Conservation (phyloP, 129 eudicot genomes). For the Lactuca saligna region DNA sequence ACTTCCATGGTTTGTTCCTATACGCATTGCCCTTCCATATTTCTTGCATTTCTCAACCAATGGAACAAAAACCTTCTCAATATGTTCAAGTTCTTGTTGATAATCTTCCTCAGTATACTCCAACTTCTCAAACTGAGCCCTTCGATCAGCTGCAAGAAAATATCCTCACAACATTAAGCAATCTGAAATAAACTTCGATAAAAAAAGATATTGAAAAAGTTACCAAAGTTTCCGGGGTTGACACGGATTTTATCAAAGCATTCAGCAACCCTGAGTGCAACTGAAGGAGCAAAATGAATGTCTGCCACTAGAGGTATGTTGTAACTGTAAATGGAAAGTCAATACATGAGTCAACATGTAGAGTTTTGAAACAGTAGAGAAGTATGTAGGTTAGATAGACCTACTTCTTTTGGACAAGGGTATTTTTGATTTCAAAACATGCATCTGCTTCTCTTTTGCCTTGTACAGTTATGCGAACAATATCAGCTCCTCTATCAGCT, state of each 20-base stretch:
- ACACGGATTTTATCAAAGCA: constrained; percentile 98
- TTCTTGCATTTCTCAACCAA: constrained; percentile 96
- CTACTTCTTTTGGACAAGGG: constrained; percentile 93
- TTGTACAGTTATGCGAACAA: constrained; percentile 92
- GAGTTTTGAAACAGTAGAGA: background rate
- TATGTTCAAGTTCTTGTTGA: constrained; percentile 94
- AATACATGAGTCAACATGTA: constrained; percentile 18
- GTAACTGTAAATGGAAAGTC: constrained; percentile 52
- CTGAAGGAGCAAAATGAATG: constrained; percentile 94
- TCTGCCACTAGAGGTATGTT: constrained; percentile 97
- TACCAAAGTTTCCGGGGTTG: constrained; percentile 98
- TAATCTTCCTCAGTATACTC: constrained; percentile 97
- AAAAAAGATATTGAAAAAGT: constrained; percentile 8
- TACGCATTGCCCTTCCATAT: constrained; percentile 96
- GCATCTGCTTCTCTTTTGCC: constrained; percentile 98
- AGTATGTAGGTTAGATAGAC: constrained; percentile 9
- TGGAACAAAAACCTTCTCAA: constrained; percentile 86
- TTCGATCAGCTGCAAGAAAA: constrained; percentile 77
- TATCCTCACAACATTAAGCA: constrained; percentile 14
- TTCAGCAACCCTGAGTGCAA: constrained; percentile 94
- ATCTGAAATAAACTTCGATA: background rate
- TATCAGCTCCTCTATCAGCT: constrained; percentile 95
- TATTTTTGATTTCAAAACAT: constrained; percentile 84
- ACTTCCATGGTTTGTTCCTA: constrained; percentile 97
- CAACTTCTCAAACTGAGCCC: constrained; percentile 86